Evolutionary conservation across 2,329 filamentous ascomycete species (phyloP).

Genomic region (Beauveria bassiana): DNA sequence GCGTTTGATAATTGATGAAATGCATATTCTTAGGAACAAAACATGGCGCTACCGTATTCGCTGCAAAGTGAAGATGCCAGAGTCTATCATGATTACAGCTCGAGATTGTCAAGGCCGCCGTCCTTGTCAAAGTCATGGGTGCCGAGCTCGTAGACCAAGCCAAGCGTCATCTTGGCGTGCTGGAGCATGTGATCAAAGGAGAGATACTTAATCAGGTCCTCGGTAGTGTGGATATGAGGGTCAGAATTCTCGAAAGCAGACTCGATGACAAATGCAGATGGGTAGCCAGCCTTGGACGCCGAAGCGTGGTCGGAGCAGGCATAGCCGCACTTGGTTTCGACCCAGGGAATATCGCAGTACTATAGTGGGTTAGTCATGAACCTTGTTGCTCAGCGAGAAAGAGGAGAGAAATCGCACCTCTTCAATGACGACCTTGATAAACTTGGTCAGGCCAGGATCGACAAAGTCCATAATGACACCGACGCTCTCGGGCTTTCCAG

Average conservation of each 20-base stretch:
- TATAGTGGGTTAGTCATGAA: constrained; percentile 20
- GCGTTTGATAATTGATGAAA: background rate
- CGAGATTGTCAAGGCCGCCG: background rate
- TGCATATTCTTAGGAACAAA: background rate
- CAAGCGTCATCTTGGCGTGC: constrained; percentile 77
- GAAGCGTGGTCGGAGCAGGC: constrained; percentile 72
- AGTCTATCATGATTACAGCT: background rate
- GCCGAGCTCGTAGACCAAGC: constrained; percentile 75
- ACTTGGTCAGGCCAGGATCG: constrained; percentile 70
- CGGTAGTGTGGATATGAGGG: constrained; percentile 61
- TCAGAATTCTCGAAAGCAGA: constrained; percentile 60
- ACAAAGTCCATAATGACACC: constrained; percentile 93
- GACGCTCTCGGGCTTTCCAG: constrained; percentile 74
- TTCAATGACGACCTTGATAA: constrained; percentile 83
- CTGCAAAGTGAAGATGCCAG: background rate
- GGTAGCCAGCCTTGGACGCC: constrained; percentile 66
- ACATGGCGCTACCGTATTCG: background rate
- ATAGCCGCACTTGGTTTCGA: constrained; percentile 84
- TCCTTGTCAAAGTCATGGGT: constrained; percentile 56
- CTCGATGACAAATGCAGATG: constrained; percentile 70
- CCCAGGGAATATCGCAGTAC: constrained; percentile 84
- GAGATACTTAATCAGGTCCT: constrained; percentile 63
- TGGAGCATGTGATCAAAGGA: constrained; percentile 89
- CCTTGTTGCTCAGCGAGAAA: background rate
- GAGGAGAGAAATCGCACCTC: constrained; percentile 23